phyloP scores from a whole-genome alignment of 371 early-diverging fungal genomes.

The Homolaphlyctis polyrhiza region DNA sequence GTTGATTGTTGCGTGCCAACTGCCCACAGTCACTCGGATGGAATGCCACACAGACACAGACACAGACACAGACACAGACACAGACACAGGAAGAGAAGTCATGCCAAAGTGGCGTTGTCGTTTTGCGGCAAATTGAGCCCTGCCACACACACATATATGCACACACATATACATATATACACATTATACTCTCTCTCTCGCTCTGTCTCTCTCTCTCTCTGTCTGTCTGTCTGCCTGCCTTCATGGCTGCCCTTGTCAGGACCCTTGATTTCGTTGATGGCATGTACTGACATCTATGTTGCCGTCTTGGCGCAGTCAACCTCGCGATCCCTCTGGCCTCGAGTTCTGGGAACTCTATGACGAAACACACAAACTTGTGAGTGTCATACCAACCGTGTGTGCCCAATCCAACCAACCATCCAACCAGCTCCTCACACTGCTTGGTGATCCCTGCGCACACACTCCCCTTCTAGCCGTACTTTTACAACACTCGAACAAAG shows the following conservation, averaged over 20 bases:
- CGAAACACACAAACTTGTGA: conserved; percentile 62
- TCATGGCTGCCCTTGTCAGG: neutral
- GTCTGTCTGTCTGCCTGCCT: neutral
- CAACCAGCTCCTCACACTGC: neutral
- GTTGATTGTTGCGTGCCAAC: no score
- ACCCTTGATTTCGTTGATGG: no score
- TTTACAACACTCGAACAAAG: conserved; percentile 78
- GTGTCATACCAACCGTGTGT: neutral
- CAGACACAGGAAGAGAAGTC: no score
- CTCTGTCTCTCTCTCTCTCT: conserved; percentile 1
- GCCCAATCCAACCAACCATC: neutral
- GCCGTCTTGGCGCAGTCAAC: no score
- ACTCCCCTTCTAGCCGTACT: conserved; percentile 52
- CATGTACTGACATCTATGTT: neutral
- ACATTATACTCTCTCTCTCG: no score
- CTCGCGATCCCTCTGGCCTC: conserved; percentile 53
- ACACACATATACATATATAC: no score
- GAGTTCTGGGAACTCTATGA: conserved; percentile 97
- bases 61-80: no score
- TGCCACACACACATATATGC: no score
- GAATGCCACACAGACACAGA: no score
- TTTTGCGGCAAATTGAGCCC: no score
- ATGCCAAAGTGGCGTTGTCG: no score
- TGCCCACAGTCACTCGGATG: no score
- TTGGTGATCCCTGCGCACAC: neutral